A percentile compares a stretch with the other conserved stretches of the same genome.
Evolutionary conservation across 352 stramenopile genomes (phyloP).

Genomic region (Globisporangium emineosum): DNA sequence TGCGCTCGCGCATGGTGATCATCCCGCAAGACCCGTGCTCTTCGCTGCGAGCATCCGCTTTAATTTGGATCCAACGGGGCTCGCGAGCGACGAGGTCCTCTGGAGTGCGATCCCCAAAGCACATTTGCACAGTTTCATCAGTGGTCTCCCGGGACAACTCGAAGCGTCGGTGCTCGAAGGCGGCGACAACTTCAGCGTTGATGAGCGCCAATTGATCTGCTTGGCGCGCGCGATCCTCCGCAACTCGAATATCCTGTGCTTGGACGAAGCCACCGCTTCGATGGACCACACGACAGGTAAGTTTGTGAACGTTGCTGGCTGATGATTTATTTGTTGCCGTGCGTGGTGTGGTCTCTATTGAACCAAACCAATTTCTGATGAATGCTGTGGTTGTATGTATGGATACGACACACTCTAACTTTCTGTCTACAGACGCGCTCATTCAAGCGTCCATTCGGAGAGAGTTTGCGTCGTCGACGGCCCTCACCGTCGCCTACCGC

Average conservation of each 20-base stretch:
- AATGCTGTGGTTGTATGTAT: not conserved
- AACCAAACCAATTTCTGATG: too few species aligned
- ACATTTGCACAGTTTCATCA: conserved; percentile 70
- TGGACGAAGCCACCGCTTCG: conserved; percentile 81
- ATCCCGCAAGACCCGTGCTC: conserved; percentile 40
- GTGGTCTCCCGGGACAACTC: conserved; percentile 33
- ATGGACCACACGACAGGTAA: conserved; percentile 62
- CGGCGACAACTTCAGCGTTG: conserved; percentile 84
- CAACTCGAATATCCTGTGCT: conserved; percentile 71
- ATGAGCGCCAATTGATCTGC: conserved; percentile 85
- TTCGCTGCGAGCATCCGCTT: conserved; percentile 50
- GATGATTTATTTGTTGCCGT: too few species aligned
- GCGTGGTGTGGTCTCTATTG: too few species aligned
- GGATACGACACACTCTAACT: not conserved
- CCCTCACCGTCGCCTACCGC: conserved; percentile 87
- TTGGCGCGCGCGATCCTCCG: conserved; percentile 77
- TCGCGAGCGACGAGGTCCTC: conserved; percentile 78
- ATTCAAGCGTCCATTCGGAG: conserved; percentile 66
- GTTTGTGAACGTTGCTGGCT: too few species aligned
- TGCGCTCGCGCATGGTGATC: conserved; percentile 36
- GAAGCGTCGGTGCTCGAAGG: conserved; percentile 57
- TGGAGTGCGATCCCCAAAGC: conserved; percentile 90
- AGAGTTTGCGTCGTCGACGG: conserved; percentile 70
- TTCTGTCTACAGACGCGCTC: conserved; percentile 37
- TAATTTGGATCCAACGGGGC: conserved; percentile 70